Evolutionary conservation across 1,284 basidiomycete species (phyloP).

Genomic region (Coriolopsis trogii): DNA sequence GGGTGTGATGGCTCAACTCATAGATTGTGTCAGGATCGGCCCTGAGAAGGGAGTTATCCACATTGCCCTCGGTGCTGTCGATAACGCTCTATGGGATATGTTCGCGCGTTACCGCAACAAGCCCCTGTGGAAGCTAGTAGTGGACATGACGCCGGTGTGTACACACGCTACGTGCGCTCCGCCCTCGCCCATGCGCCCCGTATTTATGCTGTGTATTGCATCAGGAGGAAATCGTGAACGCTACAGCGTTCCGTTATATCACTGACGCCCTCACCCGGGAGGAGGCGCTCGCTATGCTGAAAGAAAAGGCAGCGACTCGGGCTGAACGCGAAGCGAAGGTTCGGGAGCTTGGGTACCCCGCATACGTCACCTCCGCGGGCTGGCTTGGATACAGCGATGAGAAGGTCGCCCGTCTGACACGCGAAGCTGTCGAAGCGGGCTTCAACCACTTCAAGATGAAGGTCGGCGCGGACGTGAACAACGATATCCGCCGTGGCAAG

Average conservation of each 20-base stretch:
- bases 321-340: conserved; percentile 78
- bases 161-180: conserved; percentile 5
- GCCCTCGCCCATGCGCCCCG: not conserved
- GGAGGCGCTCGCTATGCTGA: conserved; percentile 86
- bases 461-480: conserved; percentile 82
- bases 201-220: not conserved
- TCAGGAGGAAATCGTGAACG: conserved; percentile 84
- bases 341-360: conserved; percentile 80
- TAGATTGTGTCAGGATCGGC: conserved; percentile 64
- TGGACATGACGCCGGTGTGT: conserved; percentile 79
- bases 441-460: conserved; percentile 99
- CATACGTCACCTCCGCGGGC: conserved; percentile 93
- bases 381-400: conserved; percentile 94
- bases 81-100: conserved; percentile 85
- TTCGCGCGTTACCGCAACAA: conserved; percentile 77
- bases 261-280: conserved; percentile 91
- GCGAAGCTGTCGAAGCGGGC: conserved; percentile 81
- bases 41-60: conserved; percentile 90
- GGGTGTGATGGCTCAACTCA: not conserved
- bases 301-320: conserved; percentile 77
- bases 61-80: conserved; percentile 79
- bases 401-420: conserved; percentile 86
- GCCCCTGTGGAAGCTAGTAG: conserved; percentile 85
- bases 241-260: conserved; percentile 90
- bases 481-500: conserved; percentile 85